These are phyloP conservation scores for Podospora appendiculata DNA, from an alignment of 495 filamentous ascomycete genomes.

Conservation along the genomic window DNA sequence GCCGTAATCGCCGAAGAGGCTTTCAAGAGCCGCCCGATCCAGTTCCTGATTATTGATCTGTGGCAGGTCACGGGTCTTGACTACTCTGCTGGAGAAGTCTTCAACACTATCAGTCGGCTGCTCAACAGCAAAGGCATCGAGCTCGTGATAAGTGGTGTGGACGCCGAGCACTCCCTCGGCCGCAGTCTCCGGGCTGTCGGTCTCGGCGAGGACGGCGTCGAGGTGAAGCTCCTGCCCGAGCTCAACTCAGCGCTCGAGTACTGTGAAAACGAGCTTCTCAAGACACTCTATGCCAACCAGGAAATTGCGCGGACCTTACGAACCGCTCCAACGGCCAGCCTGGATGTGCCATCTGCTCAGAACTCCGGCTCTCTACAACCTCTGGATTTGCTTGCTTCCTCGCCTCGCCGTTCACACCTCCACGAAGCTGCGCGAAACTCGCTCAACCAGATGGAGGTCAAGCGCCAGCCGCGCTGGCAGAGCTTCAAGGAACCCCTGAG, in stretches of 20 bases:
- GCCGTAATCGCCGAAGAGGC: constrained; percentile 72
- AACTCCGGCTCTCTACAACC: constrained; percentile 5
- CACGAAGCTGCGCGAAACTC: constrained; percentile 70
- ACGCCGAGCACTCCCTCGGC: constrained; percentile 64
- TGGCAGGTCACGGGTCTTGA: constrained; percentile 85
- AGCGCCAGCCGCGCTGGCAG: constrained; percentile 55
- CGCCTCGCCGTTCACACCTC: constrained; percentile 70
- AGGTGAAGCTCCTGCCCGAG: constrained; percentile 73
- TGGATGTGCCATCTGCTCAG: constrained; percentile 45
- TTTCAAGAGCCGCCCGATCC: constrained; percentile 69
- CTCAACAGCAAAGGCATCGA: constrained; percentile 63
- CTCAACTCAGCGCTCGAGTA: constrained; percentile 88
- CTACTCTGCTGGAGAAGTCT: constrained; percentile 91
- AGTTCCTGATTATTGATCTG: constrained; percentile 85
- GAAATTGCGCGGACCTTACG: constrained; percentile 30
- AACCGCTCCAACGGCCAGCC: constrained; percentile 26
- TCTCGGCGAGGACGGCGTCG: constrained; percentile 56
- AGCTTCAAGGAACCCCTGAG: constrained; percentile 82
- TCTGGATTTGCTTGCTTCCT: constrained; percentile 51
- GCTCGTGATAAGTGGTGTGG: constrained; percentile 74
- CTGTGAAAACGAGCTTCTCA: constrained; percentile 91
- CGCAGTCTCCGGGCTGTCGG: constrained; percentile 73
- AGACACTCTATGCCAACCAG: constrained; percentile 64
- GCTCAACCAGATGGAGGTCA: constrained; percentile 47
- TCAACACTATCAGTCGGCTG: constrained; percentile 83